Evolutionary conservation across 2,329 filamentous ascomycete species (phyloP).

Genomic region (Ceratocystis variospora): DNA sequence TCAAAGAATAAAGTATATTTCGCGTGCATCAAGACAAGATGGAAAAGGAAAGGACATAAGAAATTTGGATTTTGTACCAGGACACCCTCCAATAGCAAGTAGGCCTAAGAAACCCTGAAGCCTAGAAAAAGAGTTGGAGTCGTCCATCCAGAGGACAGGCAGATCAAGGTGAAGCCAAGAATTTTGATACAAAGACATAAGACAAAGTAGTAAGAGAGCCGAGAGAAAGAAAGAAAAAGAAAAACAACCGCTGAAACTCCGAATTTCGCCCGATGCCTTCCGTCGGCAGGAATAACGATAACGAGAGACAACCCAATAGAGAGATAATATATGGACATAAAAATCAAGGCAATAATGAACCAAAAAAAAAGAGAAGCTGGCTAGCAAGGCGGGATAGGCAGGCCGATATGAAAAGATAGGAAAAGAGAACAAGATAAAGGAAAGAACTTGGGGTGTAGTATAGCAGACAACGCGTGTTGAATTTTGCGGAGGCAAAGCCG

Average conservation of each 20-base stretch:
- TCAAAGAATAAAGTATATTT: not conserved
- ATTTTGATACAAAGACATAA: not conserved
- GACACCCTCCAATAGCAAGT: not conserved
- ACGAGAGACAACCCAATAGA: slow-evolving; percentile 3
- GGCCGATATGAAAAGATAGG: not conserved
- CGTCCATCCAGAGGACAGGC: not conserved
- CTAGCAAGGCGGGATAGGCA: not conserved
- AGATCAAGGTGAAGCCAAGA: not conserved
- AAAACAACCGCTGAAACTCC: slow-evolving; percentile 10
- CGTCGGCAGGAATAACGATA: slow-evolving; percentile 4
- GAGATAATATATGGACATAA: not conserved
- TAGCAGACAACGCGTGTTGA: not conserved
- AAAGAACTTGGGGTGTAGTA: not conserved
- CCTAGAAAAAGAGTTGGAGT: not conserved
- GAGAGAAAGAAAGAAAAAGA: not conserved
- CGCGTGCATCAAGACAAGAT: not conserved
- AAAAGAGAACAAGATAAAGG: not conserved
- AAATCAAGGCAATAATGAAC: not conserved
- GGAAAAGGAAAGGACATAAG: not conserved
- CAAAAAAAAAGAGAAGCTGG: not conserved
- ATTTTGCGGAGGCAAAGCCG: not conserved
- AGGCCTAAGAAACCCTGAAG: not conserved
- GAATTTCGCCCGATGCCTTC: not conserved
- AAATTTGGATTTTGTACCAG: not conserved
- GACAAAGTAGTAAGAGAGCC: not conserved